Percentiles rank a stretch among this genome's conserved stretches.
Conservation (phyloP, 495 filamentous ascomycete species). For the Ramalina intermedia region DNA sequence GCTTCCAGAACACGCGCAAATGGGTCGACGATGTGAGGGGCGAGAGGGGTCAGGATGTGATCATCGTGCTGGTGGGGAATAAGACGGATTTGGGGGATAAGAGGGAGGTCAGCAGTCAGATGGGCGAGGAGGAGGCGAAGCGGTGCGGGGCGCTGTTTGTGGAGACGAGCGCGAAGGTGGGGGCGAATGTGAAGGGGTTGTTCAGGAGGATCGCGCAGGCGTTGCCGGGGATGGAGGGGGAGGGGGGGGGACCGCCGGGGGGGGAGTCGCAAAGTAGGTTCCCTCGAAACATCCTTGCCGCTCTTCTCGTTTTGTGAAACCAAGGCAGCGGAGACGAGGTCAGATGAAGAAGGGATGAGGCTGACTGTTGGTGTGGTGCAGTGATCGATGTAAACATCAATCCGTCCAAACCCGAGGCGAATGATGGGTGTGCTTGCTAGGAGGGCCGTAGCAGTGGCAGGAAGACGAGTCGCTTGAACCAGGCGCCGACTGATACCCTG, state of each 20-base stretch:
- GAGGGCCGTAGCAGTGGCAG: background rate
- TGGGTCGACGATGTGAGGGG: constrained; percentile 98
- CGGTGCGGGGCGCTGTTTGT: constrained; percentile 95
- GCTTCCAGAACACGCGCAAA: constrained; percentile 94
- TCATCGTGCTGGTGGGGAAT: constrained; percentile 96
- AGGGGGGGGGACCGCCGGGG: constrained; percentile 38
- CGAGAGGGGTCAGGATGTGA: constrained; percentile 93
- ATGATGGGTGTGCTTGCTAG: constrained; percentile 76
- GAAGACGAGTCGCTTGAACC: no score
- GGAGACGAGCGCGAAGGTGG: constrained; percentile 95
- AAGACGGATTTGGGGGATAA: constrained; percentile 98
- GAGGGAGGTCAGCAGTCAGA: constrained; percentile 77
- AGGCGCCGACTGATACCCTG: no score
- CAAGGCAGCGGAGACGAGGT: background rate
- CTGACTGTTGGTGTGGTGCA: constrained; percentile 19
- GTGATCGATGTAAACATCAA: constrained; percentile 95
- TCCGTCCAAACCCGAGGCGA: constrained; percentile 48
- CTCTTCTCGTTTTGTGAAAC: background rate
- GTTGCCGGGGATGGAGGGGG: constrained; percentile 91
- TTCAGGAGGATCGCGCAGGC: constrained; percentile 97
- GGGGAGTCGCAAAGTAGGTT: constrained; percentile 47
- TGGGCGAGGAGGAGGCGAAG: constrained; percentile 98
- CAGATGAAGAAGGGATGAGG: background rate
- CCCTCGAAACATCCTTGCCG: constrained; percentile 10
- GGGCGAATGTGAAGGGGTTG: constrained; percentile 92